phyloP scores from a whole-genome alignment of 768 basidiomycete species.

The Russula sp. region DNA sequence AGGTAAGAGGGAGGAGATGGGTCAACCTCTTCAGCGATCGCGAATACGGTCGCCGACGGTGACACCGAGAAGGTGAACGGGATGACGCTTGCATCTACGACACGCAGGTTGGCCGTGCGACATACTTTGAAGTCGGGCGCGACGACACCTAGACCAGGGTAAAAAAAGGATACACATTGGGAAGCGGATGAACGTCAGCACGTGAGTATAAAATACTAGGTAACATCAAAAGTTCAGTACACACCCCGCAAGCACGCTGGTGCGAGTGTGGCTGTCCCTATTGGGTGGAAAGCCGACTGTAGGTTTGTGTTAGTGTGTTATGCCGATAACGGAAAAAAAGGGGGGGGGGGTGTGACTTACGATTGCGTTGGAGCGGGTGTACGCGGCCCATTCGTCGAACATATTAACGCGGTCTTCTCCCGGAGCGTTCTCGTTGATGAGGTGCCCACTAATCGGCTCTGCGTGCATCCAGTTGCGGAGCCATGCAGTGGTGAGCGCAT shows the following conservation, averaged over 20 bases:
- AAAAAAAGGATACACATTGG: too few relatives aligned
- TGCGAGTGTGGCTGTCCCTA: slow-evolving; percentile 38
- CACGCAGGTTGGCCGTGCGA: slow-evolving; percentile 39
- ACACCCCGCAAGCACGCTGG: slow-evolving; percentile 32
- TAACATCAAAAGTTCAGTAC: neutral
- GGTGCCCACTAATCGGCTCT: slow-evolving; percentile 11
- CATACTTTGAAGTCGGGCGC: slow-evolving; percentile 39
- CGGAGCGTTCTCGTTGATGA: slow-evolving; percentile 16
- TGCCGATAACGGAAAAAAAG: neutral
- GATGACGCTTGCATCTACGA: slow-evolving; percentile 26
- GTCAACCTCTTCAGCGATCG: slow-evolving; percentile 21
- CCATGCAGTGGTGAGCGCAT: slow-evolving; percentile 29
- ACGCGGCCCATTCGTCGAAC: slow-evolving; percentile 19
- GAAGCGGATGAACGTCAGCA: too few relatives aligned
- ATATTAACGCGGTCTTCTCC: slow-evolving; percentile 10
- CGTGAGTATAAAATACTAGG: too few relatives aligned
- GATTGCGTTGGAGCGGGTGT: slow-evolving; percentile 21
- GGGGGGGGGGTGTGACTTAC: neutral
- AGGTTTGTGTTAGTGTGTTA: neutral
- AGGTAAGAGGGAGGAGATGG: neutral
- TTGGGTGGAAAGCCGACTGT: slow-evolving; percentile 21
- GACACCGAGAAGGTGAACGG: slow-evolving; percentile 21
- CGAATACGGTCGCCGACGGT: slow-evolving; percentile 20
- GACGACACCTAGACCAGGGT: slow-evolving; percentile 33
- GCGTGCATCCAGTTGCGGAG: slow-evolving; percentile 23